phyloP scores from a whole-genome alignment of 768 basidiomycete species.

The Polyporus arcularius region DNA sequence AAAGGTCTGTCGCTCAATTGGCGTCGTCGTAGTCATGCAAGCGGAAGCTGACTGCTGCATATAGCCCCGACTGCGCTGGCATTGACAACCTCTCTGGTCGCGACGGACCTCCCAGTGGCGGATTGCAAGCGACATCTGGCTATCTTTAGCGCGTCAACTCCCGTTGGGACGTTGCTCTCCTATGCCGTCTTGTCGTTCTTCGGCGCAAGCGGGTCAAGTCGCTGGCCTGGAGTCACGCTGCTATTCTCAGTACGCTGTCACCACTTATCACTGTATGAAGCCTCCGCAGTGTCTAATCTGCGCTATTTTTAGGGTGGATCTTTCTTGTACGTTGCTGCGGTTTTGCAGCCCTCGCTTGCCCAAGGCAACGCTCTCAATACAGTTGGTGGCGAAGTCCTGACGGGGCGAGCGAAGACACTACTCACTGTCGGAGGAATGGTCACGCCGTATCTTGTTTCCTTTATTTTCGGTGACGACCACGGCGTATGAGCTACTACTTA shows the following conservation, averaged over 20 bases:
- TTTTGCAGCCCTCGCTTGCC: constrained; percentile 20
- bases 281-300: too few species aligned
- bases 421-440: constrained; percentile 20
- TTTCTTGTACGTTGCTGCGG: constrained; percentile 25
- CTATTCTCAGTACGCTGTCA: constrained; percentile 68
- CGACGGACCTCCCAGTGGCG: constrained; percentile 63
- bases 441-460: constrained; percentile 14
- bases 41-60: neutral
- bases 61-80: constrained; percentile 91
- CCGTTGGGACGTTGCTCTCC: constrained; percentile 76
- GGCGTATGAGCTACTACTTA: neutral
- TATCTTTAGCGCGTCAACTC: constrained; percentile 83
- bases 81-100: constrained; percentile 81
- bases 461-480: constrained; percentile 17
- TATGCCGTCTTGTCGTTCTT: constrained; percentile 65
- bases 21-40: neutral
- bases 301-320: constrained; percentile 17
- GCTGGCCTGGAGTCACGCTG: constrained; percentile 76
- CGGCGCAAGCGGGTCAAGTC: constrained; percentile 43
- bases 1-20: constrained; percentile 56
- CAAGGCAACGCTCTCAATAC: neutral
- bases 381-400: neutral
- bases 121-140: constrained; percentile 76
- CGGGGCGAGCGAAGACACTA: neutral
- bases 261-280: too few species aligned